These are phyloP conservation scores for Neurospora cerealis DNA, from an alignment of 495 filamentous ascomycete genomes.

Conservation along the genomic window DNA sequence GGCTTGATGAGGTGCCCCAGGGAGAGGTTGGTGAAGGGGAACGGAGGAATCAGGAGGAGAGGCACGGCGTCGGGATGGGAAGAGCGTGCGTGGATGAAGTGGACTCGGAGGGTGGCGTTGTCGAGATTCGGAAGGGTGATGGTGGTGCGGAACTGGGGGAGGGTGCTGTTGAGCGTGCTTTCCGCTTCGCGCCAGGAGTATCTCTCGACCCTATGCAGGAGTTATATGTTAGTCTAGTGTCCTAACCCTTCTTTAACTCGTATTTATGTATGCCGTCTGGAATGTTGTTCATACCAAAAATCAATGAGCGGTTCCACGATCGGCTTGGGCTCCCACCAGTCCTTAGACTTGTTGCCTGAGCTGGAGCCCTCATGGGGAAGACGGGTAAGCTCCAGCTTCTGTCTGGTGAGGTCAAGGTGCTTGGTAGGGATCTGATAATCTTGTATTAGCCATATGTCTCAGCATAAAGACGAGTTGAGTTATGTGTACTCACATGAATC, in stretches of 20 bases:
- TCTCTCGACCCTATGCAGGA: constrained; percentile 39
- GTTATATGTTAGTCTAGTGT: neutral
- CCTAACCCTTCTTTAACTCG: neutral
- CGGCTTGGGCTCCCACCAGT: constrained; percentile 39
- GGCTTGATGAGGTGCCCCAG: constrained; percentile 51
- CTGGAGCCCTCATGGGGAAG: constrained; percentile 38
- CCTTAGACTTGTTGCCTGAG: constrained; percentile 22
- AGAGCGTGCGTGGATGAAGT: constrained; percentile 49
- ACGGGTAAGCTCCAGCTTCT: constrained; percentile 46
- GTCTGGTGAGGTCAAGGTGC: constrained; percentile 41
- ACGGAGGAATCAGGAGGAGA: constrained; percentile 53
- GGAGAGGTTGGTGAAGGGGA: constrained; percentile 63
- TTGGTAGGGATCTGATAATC: constrained; percentile 35
- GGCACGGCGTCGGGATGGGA: constrained; percentile 41
- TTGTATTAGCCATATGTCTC: neutral
- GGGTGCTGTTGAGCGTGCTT: constrained; percentile 37
- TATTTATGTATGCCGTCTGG: neutral
- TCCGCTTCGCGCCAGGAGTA: constrained; percentile 55
- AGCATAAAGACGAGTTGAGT: neutral
- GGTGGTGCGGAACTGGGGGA: constrained; percentile 51
- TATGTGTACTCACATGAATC: constrained; percentile 34
- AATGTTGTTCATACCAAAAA: constrained; percentile 34
- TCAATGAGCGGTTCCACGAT: constrained; percentile 42
- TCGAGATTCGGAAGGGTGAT: constrained; percentile 27
- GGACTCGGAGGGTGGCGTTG: constrained; percentile 27